A percentile compares a stretch with the other conserved stretches of the same genome.
Conservation (phyloP, 768 basidiomycete species). For the Leccinum sublutescens region DNA sequence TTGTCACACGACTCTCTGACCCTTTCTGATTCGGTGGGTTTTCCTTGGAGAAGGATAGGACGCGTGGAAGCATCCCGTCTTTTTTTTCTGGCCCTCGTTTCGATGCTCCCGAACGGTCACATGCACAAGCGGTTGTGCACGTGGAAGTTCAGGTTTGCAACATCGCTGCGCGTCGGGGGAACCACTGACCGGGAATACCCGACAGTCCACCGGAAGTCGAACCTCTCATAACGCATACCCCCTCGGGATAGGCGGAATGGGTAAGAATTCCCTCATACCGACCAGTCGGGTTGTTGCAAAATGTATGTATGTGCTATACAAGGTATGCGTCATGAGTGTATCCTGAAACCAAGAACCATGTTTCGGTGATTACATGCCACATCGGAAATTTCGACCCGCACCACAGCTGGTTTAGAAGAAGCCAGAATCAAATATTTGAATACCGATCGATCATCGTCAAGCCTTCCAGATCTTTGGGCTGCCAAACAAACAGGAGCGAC, state of each 20-base stretch:
- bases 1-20: conserved; percentile 17
- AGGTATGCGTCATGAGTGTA: neutral
- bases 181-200: neutral
- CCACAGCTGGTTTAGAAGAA: neutral
- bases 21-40: conserved; percentile 8
- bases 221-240: neutral
- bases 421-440: neutral
- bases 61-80: neutral
- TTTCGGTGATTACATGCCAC: conserved; percentile 19
- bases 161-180: neutral
- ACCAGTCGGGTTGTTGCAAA: too few species aligned
- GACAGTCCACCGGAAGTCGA: neutral
- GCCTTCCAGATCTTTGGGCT: neutral
- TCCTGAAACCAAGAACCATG: neutral
- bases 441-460: neutral
- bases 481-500: conserved; percentile 10
- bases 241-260: too few species aligned
- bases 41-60: neutral
- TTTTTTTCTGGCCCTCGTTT: neutral
- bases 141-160: neutral
- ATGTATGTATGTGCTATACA: too few species aligned
- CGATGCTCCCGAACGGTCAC: neutral
- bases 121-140: neutral
- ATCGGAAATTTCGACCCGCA: neutral
- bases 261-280: too few species aligned